These are phyloP conservation scores for Caloboletus inedulis DNA, from an alignment of 1,284 basidiomycete genomes.

Conservation along the genomic window DNA sequence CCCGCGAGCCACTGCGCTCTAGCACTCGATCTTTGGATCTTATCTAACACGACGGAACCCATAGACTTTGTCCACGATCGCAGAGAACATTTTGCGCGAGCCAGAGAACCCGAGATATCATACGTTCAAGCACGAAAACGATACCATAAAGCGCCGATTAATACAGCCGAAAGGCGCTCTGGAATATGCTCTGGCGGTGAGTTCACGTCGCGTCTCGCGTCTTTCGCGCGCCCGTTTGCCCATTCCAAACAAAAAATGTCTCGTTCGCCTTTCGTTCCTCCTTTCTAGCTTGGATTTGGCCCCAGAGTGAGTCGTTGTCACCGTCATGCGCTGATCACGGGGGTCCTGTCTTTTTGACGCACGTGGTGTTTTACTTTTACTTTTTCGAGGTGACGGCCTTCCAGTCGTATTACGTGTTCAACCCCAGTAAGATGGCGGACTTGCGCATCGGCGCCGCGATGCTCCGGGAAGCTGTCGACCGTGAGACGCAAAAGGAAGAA, in stretches of 20 bases:
- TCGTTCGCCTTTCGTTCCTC: neutral
- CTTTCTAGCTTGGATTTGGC: slow-evolving; percentile 62
- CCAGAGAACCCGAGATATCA: slow-evolving; percentile 68
- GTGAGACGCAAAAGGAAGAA: slow-evolving; percentile 54
- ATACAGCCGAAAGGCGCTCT: slow-evolving; percentile 66
- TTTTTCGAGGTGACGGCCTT: slow-evolving; percentile 41
- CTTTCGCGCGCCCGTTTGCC: neutral
- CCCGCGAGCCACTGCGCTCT: neutral
- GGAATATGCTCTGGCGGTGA: slow-evolving; percentile 72
- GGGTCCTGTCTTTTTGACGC: neutral
- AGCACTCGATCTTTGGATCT: too few relatives aligned
- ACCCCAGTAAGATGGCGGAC: slow-evolving; percentile 49
- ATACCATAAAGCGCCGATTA: slow-evolving; percentile 58
- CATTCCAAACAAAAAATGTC: neutral
- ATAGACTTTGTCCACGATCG: slow-evolving; percentile 60
- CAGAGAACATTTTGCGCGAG: slow-evolving; percentile 68
- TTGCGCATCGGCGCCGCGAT: slow-evolving; percentile 61
- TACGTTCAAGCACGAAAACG: slow-evolving; percentile 72
- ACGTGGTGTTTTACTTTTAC: neutral
- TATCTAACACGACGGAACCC: neutral
- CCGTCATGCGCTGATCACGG: neutral
- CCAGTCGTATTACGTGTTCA: slow-evolving; percentile 65
- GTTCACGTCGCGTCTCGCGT: slow-evolving; percentile 14
- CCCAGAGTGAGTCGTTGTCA: slow-evolving; percentile 46
- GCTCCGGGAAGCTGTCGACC: slow-evolving; percentile 56